Percentiles rank a stretch among this genome's conserved stretches.
Evolutionary conservation across 176 grass and related monocot species (phyloP).

Genomic region (Avena atlantica): DNA sequence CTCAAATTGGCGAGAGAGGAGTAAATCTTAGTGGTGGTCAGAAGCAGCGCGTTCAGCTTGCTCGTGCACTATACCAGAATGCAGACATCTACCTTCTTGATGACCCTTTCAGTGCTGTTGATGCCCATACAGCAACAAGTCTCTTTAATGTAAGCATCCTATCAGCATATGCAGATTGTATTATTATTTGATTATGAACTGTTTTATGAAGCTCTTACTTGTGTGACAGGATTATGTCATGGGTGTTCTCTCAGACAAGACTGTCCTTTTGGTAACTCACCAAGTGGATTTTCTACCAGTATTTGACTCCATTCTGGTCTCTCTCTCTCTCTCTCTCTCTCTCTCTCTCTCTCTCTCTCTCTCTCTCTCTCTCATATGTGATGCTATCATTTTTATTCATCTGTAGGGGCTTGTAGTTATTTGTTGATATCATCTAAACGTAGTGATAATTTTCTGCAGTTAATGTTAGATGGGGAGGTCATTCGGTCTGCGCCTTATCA

Average conservation of each 20-base stretch:
- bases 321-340: conserved; percentile 15
- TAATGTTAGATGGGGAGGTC: conserved; percentile 85
- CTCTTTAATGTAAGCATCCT: conserved; percentile 73
- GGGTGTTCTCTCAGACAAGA: conserved; percentile 78
- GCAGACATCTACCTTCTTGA: conserved; percentile 91
- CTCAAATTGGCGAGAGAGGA: conserved; percentile 93
- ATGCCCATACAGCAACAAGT: conserved; percentile 85
- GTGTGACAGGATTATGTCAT: conserved; percentile 83
- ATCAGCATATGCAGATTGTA: not conserved
- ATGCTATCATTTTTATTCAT: not conserved
- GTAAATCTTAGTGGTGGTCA: conserved; percentile 95
- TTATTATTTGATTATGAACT: not conserved
- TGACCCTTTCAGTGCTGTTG: conserved; percentile 96
- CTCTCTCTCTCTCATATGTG: not conserved
- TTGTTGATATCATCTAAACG: not conserved
- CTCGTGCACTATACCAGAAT: conserved; percentile 90
- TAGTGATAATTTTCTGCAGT: conserved; percentile 52
- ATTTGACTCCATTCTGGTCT: conserved; percentile 82
- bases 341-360: conserved; percentile 10
- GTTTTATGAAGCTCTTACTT: not conserved
- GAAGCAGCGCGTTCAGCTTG: conserved; percentile 93
- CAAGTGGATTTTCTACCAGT: conserved; percentile 92
- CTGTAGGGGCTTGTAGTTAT: not conserved
- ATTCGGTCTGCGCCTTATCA: conserved; percentile 63
- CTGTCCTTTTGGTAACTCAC: conserved; percentile 85